A percentile compares a stretch with the other conserved stretches of the same genome.
Evolutionary conservation across 78 protist species (phyloP).

Genomic region (Dictyostelium firmibasis): DNA sequence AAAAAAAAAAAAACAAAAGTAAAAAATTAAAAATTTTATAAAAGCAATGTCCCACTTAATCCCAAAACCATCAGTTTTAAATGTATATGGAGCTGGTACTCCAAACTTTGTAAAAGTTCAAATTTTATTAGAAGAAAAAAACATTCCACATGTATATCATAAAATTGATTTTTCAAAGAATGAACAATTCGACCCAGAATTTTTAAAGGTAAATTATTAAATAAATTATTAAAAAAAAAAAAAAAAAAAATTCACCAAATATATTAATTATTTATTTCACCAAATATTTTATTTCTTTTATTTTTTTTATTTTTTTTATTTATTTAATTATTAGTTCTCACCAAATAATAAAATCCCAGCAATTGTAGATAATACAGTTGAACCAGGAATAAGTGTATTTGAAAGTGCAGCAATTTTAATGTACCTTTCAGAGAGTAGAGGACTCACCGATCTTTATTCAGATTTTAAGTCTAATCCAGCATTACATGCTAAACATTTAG

Average conservation of each 20-base stretch:
- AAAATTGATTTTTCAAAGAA: slow-evolving; percentile 40
- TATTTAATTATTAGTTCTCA: slow-evolving; percentile 4
- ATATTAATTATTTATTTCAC: too few relatives aligned
- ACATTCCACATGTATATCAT: neutral
- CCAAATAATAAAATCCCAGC: slow-evolving; percentile 93
- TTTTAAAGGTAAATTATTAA: slow-evolving; percentile 73
- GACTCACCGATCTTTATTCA: slow-evolving; percentile 42
- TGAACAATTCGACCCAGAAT: slow-evolving; percentile 85
- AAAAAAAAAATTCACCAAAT: too few relatives aligned
- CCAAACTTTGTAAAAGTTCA: neutral
- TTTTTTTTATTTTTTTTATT: neutral
- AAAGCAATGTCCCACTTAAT: neutral
- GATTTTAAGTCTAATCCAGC: neutral
- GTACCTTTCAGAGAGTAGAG: slow-evolving; percentile 86
- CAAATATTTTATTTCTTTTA: neutral
- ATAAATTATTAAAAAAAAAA: neutral
- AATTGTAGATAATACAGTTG: slow-evolving; percentile 65
- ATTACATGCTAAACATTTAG: neutral
- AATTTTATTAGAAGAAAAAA: neutral
- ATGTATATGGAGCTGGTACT: neutral
- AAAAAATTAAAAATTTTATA: neutral
- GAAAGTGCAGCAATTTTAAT: slow-evolving; percentile 90
- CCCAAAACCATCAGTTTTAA: neutral
- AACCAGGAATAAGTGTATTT: slow-evolving; percentile 69
- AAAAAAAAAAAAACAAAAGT: neutral